These are phyloP conservation scores for Aureobasidium sp. DNA, from an alignment of 2,329 filamentous ascomycete genomes.

Conservation along the genomic window DNA sequence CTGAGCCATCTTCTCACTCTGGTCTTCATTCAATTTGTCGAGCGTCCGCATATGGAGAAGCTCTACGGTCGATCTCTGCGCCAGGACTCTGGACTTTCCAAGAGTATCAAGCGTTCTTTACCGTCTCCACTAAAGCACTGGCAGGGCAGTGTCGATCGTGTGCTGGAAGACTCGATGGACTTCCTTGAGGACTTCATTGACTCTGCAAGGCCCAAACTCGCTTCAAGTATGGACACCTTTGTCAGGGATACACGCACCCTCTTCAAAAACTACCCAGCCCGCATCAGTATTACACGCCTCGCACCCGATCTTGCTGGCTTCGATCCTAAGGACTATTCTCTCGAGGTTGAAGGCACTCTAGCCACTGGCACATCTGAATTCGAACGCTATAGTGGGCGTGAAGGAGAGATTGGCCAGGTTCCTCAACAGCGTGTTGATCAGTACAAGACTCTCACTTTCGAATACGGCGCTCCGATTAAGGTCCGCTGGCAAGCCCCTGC, in stretches of 20 bases:
- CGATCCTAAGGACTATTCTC: slow-evolving; percentile 70
- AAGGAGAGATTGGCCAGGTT: slow-evolving; percentile 62
- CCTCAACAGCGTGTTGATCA: slow-evolving; percentile 54
- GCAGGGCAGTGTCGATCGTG: slow-evolving; percentile 79
- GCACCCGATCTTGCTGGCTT: slow-evolving; percentile 73
- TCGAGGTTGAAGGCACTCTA: slow-evolving; percentile 56
- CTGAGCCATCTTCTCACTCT: slow-evolving; percentile 79
- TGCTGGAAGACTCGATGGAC: slow-evolving; percentile 77
- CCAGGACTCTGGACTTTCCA: slow-evolving; percentile 81
- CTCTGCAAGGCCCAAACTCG: slow-evolving; percentile 73
- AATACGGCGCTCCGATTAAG: slow-evolving; percentile 84
- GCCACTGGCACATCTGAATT: slow-evolving; percentile 41
- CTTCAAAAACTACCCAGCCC: slow-evolving; percentile 82
- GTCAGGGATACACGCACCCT: slow-evolving; percentile 80
- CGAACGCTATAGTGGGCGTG: slow-evolving; percentile 62
- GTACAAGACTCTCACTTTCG: slow-evolving; percentile 68
- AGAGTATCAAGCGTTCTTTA: slow-evolving; percentile 79
- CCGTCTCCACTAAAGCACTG: slow-evolving; percentile 76
- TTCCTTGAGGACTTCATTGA: slow-evolving; percentile 90
- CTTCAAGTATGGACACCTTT: slow-evolving; percentile 77
- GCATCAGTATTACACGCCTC: slow-evolving; percentile 73
- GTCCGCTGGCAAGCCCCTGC: slow-evolving; percentile 85
- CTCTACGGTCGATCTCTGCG: slow-evolving; percentile 81
- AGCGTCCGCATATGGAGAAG: slow-evolving; percentile 97
- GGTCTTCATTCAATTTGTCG: slow-evolving; percentile 84